Base-by-base conservation (phyloP, 1,284 basidiomycete species). In the Sporisorium exsertum region DNA sequence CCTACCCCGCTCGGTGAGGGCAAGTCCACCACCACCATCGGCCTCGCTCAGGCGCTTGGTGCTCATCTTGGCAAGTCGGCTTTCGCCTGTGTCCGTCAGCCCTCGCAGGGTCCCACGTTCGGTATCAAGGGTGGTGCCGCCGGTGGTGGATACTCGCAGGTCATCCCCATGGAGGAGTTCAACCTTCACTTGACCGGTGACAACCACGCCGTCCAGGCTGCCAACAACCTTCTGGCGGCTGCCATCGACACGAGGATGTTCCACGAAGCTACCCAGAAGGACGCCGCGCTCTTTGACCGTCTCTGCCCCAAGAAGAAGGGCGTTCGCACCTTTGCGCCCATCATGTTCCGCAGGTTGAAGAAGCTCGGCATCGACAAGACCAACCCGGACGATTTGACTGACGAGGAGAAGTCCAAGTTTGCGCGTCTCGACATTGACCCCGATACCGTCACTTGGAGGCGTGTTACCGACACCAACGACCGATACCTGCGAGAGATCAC, bases 101-200 rank as follows among this genome's bases (percentile, higher is more conserved):
- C 96, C 2, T 96, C 94, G 86, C 96, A 99, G 87, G 96, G 97
- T 18, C 96, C 96, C 32, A 99, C 96, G 0, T 99, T 99, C 84
- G 96, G 97, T 85, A 97, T 99, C 89, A 99, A 99, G 88, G 96
- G 96, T 81, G 97, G 97, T 83, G 97, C 96, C 35, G 96, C 96
- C 58, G 96, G 97, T 60, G 96, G 96, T 79, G 96, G 96, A 65
- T 99, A 99, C 88, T 95, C 94, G 85, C 96, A 99, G 86, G 94
- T 99, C 82, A 98, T 98, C 87, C 95, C 95, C 58, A 97, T 97
- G 95, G 95, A 97, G 84, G 95, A 97, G 91, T 97, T 97, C 87
- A 97, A 96, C 86, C 87, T 96, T 63, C 97, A 99, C 86, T 88
- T 99, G 85, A 99, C 96, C 43, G 96, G 96, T 79, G 96, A 99